Percentiles rank a stretch among this genome's conserved stretches.
phyloP scores from a whole-genome alignment of 495 filamentous ascomycete genomes.

The Aeminium ludgeri region DNA sequence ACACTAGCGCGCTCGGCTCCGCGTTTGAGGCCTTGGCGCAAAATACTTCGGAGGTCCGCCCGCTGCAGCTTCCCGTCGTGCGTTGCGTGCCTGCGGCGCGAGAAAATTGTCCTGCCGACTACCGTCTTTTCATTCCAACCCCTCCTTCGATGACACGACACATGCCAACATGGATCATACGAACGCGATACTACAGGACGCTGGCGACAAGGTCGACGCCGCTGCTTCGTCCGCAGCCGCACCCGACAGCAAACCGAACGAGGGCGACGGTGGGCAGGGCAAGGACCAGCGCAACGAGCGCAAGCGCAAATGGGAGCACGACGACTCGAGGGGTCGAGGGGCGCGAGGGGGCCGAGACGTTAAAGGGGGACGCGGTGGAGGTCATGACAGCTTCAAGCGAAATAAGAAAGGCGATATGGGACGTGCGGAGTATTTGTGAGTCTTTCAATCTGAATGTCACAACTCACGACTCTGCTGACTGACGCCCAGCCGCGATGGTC shows the following conservation, averaged over 20 bases:
- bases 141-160: conserved; percentile 1
- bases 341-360: not conserved
- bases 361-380: conserved; percentile 3
- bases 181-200: conserved; percentile 9
- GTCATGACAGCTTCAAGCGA: conserved; percentile 19
- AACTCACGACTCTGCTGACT: conserved; percentile 23
- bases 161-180: conserved; percentile 13
- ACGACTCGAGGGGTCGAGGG: not conserved
- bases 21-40: not conserved
- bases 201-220: conserved; percentile 6
- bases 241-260: not conserved
- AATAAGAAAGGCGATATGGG: conserved; percentile 51
- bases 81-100: too few relatives aligned
- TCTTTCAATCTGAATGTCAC: conserved; percentile 5
- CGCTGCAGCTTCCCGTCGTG: not conserved
- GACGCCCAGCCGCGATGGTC: conserved; percentile 37
- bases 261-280: not conserved
- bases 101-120: too few relatives aligned
- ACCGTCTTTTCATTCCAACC: too few relatives aligned
- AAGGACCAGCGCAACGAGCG: conserved; percentile 1
- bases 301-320: conserved; percentile 8
- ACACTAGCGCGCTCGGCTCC: too few relatives aligned
- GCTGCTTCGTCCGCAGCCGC: not conserved
- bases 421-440: conserved; percentile 47
- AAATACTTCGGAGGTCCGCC: too few relatives aligned